Base-by-base conservation (phyloP, 768 basidiomycete species). In the Tulasnella sp. region DNA sequence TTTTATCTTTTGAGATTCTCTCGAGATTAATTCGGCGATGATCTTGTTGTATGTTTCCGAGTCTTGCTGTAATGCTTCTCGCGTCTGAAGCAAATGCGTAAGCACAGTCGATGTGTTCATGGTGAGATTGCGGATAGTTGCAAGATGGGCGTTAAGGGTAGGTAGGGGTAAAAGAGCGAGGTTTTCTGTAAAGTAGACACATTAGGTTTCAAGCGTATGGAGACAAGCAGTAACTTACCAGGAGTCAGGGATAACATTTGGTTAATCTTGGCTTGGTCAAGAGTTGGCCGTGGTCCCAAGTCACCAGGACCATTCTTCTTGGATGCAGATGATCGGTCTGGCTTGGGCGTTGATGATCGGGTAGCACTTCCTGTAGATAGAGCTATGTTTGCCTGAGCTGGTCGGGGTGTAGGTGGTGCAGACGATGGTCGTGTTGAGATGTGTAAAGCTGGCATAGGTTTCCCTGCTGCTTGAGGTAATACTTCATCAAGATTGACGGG, bases 401-500 rank as follows among this genome's bases (percentile, higher is more conserved):
- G 69, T 5, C 48, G 75, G 13, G 71, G 69, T 15, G 71, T 78
- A 19, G 86, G 85, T 15, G 86, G 88, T 9, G 82, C 79, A 39
- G 87, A 88, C 68, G 78, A 72, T 2, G 86, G 83, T 40, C 87
- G 74, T 19, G 88, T 90, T 25, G 76, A 77, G 44, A 95, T 86
- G 56, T 89, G 79, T 37, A 93, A 70, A 16, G 80, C 74, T 2
- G 91, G 91, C 31, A 93, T 70, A 5, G 75, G 68, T 59, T 78
- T 81, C 37, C 74, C 73, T 53, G 70, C 75, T 6, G 74, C 70
- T 41, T 74, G 77, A 2, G 85, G 83, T 34, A 87, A 69, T 6
- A 93, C 79, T 67, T 96, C 92, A 62, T 96, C 92, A 5, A 96
- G 71, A 61, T 96, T 96, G 46, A 96, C 86, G 3, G 92, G 92